phyloP scores from a whole-genome alignment of 1,139 yeast genomes.

The Blastobotrys capitulatus region DNA sequence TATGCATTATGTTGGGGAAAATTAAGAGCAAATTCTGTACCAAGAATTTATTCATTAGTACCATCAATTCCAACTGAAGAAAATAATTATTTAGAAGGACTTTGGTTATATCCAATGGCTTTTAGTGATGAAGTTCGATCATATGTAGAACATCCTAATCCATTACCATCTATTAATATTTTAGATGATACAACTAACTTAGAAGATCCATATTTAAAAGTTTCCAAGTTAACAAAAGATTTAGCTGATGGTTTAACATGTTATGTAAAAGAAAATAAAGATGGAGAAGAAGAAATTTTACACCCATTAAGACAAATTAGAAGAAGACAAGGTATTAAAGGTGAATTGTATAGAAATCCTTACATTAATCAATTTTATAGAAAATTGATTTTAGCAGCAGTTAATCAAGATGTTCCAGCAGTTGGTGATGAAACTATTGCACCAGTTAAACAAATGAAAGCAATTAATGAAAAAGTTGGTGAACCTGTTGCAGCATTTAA shows the following conservation, averaged over 20 bases:
- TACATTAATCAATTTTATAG: background rate
- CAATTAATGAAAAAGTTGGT: slow-evolving; percentile 27
- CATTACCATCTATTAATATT: no score
- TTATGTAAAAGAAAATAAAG: no score
- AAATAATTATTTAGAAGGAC: slow-evolving; percentile 29
- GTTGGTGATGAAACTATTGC: background rate
- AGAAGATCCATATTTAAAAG: no score
- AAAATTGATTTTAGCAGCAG: background rate
- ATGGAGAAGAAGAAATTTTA: no score
- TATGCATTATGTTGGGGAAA: slow-evolving; percentile 75
- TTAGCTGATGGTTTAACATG: no score
- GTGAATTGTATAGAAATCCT: background rate
- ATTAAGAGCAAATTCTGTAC: slow-evolving; percentile 48
- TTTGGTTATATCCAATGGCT: slow-evolving; percentile 36
- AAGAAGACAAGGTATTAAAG: no score
- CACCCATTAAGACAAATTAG: no score
- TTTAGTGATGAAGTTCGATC: slow-evolving; percentile 34
- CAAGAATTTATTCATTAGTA: slow-evolving; percentile 54
- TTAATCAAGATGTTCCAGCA: background rate
- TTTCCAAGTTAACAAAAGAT: no score
- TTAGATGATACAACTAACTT: no score
- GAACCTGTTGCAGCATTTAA: slow-evolving; percentile 17
- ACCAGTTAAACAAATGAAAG: slow-evolving; percentile 13
- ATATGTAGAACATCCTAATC: slow-evolving; percentile 15
- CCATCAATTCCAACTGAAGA: slow-evolving; percentile 41